Conservation (phyloP, 164 flowering plant genomes). For the Liriodendron chinense region DNA sequence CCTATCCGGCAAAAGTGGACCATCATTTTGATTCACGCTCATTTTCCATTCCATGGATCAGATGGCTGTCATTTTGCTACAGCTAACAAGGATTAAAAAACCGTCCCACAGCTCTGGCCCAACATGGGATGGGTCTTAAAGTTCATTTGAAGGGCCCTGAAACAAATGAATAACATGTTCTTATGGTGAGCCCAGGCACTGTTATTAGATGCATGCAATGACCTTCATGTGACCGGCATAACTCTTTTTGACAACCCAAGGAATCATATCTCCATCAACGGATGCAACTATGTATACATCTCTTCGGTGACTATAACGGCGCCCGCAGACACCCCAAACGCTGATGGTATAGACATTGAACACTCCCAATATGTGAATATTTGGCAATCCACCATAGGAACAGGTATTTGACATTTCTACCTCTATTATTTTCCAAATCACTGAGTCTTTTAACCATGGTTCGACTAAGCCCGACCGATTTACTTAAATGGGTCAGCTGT, state of each 20-base stretch:
- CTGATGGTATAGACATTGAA: slow-evolving; percentile 33
- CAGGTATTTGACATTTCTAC: not conserved
- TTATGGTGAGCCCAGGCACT: not conserved
- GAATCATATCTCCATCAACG: not conserved
- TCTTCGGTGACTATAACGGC: slow-evolving; percentile 29
- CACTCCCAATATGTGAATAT: slow-evolving; percentile 10
- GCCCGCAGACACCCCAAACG: slow-evolving; percentile 44
- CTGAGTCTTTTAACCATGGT: too few relatives aligned
- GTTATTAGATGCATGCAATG: not conserved
- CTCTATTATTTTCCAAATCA: too few relatives aligned
- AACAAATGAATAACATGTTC: not conserved
- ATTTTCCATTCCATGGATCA: too few relatives aligned
- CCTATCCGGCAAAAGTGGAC: too few relatives aligned
- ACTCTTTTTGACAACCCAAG: slow-evolving; percentile 1
- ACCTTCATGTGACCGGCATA: not conserved
- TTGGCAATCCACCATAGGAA: not conserved
- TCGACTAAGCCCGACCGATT: too few relatives aligned
- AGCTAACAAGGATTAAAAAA: too few relatives aligned
- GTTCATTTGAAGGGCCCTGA: not conserved
- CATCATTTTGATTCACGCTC: too few relatives aligned
- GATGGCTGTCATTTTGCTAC: too few relatives aligned
- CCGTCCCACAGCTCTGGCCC: too few relatives aligned
- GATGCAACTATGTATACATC: slow-evolving; percentile 18
- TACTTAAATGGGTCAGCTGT: too few relatives aligned
- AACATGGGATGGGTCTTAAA: too few relatives aligned